Evolutionary conservation across 345 rosid species (phyloP), one percentile per base, ranked within the genome.

Genomic region (Capsella bursapastoris): DNA sequence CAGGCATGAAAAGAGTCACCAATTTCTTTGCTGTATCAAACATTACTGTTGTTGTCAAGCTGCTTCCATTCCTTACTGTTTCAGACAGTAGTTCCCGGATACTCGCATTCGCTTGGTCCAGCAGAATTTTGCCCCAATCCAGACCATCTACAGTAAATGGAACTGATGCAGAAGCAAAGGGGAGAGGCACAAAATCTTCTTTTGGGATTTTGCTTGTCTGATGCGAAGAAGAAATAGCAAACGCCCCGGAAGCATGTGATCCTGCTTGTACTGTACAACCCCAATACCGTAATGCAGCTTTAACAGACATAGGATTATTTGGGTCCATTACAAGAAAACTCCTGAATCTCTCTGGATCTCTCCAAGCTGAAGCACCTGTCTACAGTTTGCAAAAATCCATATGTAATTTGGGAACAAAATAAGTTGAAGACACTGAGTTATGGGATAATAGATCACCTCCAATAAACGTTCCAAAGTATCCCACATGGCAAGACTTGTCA

Each of bases 221-320:
- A 58, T 73, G 29, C 3, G 81, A 82, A 70, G 86, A 74, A 65
- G 78, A 62, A 51, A 77, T 56, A 63, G 83, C 82, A 53, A 85
- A 50, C 14, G 89, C 97, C 18, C 95, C 97, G 73, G 95, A 85
- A 73, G 90, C 82, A 68, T 79, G 82, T 9, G 86, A 82, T 45
- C 95, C 93, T 29, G 97, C 94, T 84, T 91, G 97, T 71, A 94
- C 69, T 34, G 91, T 72, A 76, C 93, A 86, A 35, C 97, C 96
- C 96, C 96, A 91, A 69, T 86, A 89, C 2, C 88, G 89, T 56
- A 87, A 69, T 8, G 97, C 94, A 11, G 91, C 84, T 70, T 80
- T 83, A 63, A 91, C 78, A 40, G 96, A 89, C 14, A 74, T 56
- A 28, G 79, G 82, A 74, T 64, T 89, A 60, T 72, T 82, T 7